Evolutionary conservation across 225 moss, liverwort and hornwort species (phyloP).

Genomic region (Anthoceros angustus): DNA sequence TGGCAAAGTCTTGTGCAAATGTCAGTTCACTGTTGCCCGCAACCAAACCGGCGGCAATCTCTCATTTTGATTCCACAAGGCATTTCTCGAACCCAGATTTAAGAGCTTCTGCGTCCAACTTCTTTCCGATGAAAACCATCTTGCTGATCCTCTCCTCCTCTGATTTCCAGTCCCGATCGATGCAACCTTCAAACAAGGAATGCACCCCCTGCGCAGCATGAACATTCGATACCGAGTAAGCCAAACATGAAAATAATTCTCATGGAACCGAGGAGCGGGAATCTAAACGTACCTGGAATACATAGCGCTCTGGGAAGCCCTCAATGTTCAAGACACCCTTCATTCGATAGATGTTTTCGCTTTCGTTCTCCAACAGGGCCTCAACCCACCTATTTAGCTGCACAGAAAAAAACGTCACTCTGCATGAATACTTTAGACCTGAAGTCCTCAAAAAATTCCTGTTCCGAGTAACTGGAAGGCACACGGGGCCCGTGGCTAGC

Average conservation of each 20-base stretch:
- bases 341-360: conserved; percentile 78
- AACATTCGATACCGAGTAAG: no score
- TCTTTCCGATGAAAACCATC: conserved; percentile 81
- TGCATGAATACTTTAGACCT: neutral
- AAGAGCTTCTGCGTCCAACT: conserved; percentile 47
- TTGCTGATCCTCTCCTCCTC: conserved; percentile 63
- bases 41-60: no score
- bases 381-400: conserved; percentile 49
- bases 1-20: no score
- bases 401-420: neutral
- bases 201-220: conserved; percentile 71
- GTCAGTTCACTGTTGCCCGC: no score
- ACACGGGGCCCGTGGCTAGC: neutral
- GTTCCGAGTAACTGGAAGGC: neutral
- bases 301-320: conserved; percentile 84
- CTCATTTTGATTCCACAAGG: conserved; percentile 5
- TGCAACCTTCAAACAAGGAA: conserved; percentile 72
- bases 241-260: no score
- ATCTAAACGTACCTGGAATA: conserved; percentile 56
- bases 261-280: no score
- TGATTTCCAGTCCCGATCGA: conserved; percentile 65
- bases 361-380: conserved; percentile 49
- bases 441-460: neutral
- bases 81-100: conserved; percentile 54
- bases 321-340: conserved; percentile 88